Evolutionary conservation across 208 protist species (phyloP).

Genomic region (Acanthamoeba polyphaga): DNA sequence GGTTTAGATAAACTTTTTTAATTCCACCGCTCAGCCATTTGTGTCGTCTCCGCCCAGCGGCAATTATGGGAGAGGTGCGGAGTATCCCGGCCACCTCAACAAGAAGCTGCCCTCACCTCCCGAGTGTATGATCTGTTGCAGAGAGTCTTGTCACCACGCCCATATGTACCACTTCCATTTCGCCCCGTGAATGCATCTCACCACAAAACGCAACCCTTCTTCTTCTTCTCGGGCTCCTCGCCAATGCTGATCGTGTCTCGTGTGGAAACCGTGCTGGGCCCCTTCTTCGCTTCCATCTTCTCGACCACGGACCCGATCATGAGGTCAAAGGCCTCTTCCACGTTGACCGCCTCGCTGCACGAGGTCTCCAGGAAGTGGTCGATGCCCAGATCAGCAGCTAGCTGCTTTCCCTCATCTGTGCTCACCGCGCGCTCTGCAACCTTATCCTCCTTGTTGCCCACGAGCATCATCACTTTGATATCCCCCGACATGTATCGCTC

Average conservation of each 20-base stretch:
- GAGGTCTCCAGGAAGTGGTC: neutral
- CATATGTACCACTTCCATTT: too few relatives aligned
- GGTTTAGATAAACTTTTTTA: neutral
- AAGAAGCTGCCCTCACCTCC: too few relatives aligned
- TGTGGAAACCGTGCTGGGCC: neutral
- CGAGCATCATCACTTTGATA: neutral
- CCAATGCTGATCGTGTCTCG: neutral
- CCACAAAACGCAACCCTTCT: neutral
- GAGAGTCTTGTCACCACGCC: too few relatives aligned
- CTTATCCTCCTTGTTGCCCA: constrained; percentile 10
- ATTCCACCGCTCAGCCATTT: neutral
- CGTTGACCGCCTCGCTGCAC: constrained; percentile 3
- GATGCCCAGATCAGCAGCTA: neutral
- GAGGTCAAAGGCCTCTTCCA: neutral
- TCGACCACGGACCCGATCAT: neutral
- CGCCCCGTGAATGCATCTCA: neutral
- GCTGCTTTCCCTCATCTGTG: neutral
- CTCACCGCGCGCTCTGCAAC: neutral
- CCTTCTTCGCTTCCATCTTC: neutral
- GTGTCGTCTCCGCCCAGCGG: neutral
- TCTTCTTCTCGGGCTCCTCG: neutral
- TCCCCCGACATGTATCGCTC: neutral
- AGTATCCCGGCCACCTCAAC: neutral
- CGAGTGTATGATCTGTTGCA: too few relatives aligned
- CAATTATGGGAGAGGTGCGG: constrained; percentile 14